A percentile compares a stretch with the other conserved stretches of the same genome.
Evolutionary conservation across 768 basidiomycete genomes (phyloP).

Genomic region (Filobasidium wieringae): DNA sequence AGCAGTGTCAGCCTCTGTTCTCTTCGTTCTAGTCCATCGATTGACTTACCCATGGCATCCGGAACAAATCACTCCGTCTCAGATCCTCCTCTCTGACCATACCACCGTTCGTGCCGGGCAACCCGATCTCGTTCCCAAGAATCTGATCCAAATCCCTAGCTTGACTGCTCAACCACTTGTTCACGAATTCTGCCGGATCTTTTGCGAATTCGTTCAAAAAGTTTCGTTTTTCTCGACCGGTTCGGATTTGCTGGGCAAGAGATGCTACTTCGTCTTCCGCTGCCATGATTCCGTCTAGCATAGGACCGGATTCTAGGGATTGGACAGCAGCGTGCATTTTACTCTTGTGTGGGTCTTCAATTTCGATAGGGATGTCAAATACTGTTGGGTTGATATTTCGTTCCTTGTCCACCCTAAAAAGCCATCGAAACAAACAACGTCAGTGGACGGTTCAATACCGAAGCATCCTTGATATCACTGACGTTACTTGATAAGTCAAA

Average conservation of each 20-base stretch:
- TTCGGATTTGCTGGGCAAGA: constrained; percentile 70
- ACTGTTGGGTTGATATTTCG: constrained; percentile 50
- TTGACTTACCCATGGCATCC: constrained; percentile 64
- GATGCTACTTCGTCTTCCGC: constrained; percentile 88
- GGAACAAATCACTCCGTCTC: constrained; percentile 78
- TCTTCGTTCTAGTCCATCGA: neutral
- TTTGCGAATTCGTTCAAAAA: constrained; percentile 72
- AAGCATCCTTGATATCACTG: constrained; percentile 3
- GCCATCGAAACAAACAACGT: neutral
- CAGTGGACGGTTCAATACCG: neutral
- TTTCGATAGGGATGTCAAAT: constrained; percentile 79
- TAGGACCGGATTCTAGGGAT: constrained; percentile 58
- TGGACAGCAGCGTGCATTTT: constrained; percentile 60
- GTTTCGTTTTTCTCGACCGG: constrained; percentile 71
- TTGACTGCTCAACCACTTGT: constrained; percentile 84
- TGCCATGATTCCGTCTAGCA: constrained; percentile 50
- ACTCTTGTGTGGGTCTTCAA: constrained; percentile 66
- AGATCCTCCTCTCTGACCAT: constrained; percentile 73
- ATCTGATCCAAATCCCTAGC: constrained; percentile 79
- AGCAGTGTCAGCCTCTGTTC: no score
- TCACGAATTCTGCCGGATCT: constrained; percentile 68
- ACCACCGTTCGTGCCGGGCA: constrained; percentile 41
- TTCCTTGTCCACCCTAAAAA: constrained; percentile 45
- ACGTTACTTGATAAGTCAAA: constrained; percentile 51
- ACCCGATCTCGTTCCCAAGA: constrained; percentile 63